Conservation (phyloP, 345 rosid species). For the Cardamine resedifolia region DNA sequence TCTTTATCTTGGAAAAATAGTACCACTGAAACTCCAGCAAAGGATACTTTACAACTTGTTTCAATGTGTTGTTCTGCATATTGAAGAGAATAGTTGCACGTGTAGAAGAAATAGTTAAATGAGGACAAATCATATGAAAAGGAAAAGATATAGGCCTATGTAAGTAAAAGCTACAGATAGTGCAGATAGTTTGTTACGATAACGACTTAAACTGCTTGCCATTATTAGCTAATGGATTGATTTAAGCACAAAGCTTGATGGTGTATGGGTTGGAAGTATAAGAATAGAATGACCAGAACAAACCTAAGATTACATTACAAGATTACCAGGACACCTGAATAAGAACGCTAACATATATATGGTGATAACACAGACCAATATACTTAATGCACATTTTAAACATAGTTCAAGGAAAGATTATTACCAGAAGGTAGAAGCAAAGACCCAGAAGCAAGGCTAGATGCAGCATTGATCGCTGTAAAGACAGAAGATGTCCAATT, state of each 20-base stretch:
- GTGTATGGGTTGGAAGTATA: neutral
- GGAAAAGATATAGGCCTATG: constrained; percentile 13
- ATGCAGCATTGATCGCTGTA: constrained; percentile 94
- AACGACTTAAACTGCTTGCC: constrained; percentile 6
- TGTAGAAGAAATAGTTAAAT: neutral
- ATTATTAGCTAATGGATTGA: constrained; percentile 1
- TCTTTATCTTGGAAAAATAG: constrained; percentile 70
- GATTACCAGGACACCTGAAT: constrained; percentile 2
- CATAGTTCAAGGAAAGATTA: constrained; percentile 2
- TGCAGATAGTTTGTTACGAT: constrained; percentile 16
- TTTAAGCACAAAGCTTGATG: constrained; percentile 21
- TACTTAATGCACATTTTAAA: constrained; percentile 28
- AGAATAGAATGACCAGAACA: constrained; percentile 9
- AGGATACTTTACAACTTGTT: constrained; percentile 59
- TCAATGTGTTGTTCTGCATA: constrained; percentile 80
- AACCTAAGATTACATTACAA: constrained; percentile 3
- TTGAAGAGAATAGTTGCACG: constrained; percentile 24
- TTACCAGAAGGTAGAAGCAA: constrained; percentile 80
- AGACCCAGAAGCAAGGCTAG: constrained; percentile 97
- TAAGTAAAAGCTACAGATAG: constrained; percentile 1
- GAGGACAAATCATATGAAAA: constrained; percentile 18
- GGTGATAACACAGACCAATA: constrained; percentile 17
- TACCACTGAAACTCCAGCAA: constrained; percentile 66
- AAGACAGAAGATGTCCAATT: constrained; percentile 95
- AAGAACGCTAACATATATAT: neutral